Percentiles rank a stretch among this genome's conserved stretches.
These are phyloP conservation scores for Amylocystis lapponica DNA, from an alignment of 768 basidiomycete species.

Conservation along the genomic window DNA sequence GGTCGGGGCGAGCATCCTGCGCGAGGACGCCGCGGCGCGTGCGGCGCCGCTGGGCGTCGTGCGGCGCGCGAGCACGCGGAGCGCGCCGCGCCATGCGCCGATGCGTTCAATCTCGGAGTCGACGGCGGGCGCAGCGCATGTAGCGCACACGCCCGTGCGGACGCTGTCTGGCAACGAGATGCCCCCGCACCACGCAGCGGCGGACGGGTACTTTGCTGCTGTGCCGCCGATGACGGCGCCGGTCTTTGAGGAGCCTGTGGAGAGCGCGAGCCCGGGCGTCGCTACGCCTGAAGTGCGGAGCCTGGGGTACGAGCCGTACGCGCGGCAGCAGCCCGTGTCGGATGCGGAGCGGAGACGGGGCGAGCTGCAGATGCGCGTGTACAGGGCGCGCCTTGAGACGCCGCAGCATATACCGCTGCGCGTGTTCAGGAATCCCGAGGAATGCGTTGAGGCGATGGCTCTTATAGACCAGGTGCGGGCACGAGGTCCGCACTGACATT, in stretches of 20 bases:
- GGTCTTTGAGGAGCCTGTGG: conserved; percentile 17
- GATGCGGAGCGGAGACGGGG: conserved; percentile 51
- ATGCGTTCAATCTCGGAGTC: conserved; percentile 11
- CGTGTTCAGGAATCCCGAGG: conserved; percentile 60
- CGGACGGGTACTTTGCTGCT: conserved; percentile 13
- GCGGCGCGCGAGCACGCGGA: too few relatives aligned
- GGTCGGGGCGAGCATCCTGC: conserved; percentile 35
- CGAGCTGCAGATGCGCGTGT: conserved; percentile 61
- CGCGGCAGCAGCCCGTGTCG: conserved; percentile 21
- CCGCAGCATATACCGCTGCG: conserved; percentile 53
- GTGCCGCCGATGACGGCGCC: conserved; percentile 9
- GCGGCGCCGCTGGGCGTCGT: too few relatives aligned
- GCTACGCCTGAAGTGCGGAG: not conserved
- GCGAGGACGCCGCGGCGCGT: conserved; percentile 1
- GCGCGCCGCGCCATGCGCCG: not conserved
- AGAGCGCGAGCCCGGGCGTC: conserved; percentile 1
- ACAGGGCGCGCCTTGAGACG: conserved; percentile 53
- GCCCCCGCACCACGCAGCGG: not conserved
- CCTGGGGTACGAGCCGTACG: not conserved
- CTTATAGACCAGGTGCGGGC: conserved; percentile 10
- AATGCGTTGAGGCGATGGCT: conserved; percentile 59
- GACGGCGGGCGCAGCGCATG: not conserved
- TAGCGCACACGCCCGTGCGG: conserved; percentile 3
- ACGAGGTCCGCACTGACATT: not conserved
- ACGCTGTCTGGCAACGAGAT: conserved; percentile 10